These are phyloP conservation scores for Tanozyma kutaoensis DNA, from an alignment of 805 yeast species.

Conservation along the genomic window DNA sequence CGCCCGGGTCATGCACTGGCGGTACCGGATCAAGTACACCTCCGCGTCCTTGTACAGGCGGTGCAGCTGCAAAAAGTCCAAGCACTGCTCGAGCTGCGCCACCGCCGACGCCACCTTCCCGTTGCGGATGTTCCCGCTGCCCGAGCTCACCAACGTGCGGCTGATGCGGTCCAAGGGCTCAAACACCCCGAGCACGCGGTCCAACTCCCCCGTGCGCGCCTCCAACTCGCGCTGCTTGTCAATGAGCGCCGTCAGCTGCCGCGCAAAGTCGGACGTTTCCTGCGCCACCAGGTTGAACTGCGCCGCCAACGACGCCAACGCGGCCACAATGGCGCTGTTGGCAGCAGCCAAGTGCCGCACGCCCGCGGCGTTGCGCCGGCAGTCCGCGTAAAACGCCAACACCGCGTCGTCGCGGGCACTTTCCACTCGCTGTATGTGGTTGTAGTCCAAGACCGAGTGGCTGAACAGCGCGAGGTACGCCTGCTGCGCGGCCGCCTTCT, in stretches of 20 bases:
- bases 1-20: constrained; percentile 75
- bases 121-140: constrained; percentile 46
- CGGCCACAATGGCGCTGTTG: constrained; percentile 29
- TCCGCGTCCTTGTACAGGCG: constrained; percentile 51
- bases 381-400: background rate
- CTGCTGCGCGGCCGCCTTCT: no score
- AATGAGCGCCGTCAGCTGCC: constrained; percentile 37
- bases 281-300: constrained; percentile 45
- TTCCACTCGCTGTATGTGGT: no score
- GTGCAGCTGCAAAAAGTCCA: constrained; percentile 43
- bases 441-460: no score
- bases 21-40: constrained; percentile 54
- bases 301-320: constrained; percentile 32
- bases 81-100: constrained; percentile 48
- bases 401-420: no score
- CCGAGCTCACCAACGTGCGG: constrained; percentile 49
- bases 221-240: constrained; percentile 30
- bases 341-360: constrained; percentile 25
- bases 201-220: constrained; percentile 29
- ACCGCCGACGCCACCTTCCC: constrained; percentile 26
- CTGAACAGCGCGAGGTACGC: no score
- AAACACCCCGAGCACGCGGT: constrained; percentile 41
- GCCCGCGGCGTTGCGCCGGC: constrained; percentile 7
- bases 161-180: constrained; percentile 63
- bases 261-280: constrained; percentile 54